Evolutionary conservation across 148 eudicot genomes (phyloP).

Genomic region (Oxyria digyna): DNA sequence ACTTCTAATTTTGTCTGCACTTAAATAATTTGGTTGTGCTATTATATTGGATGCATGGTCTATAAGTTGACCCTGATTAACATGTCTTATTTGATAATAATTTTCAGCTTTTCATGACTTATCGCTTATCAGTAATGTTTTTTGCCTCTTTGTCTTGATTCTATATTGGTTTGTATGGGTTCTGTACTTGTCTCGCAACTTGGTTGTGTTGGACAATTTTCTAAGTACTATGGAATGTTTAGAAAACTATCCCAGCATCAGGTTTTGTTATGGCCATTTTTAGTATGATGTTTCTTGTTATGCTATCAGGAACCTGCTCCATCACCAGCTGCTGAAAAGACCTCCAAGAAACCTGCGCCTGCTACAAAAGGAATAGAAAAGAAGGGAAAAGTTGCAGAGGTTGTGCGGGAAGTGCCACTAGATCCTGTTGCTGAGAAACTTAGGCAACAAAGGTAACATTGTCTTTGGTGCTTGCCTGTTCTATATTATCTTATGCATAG

Average conservation of each 20-base stretch:
- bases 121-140: too few relatives aligned
- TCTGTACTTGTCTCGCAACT: too few relatives aligned
- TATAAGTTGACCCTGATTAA: not conserved
- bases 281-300: not conserved
- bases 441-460: slow-evolving; percentile 31
- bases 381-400: slow-evolving; percentile 22
- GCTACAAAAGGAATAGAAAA: slow-evolving; percentile 20
- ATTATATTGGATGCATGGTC: not conserved
- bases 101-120: not conserved
- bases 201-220: not conserved
- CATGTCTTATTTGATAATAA: not conserved
- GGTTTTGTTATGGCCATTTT: not conserved
- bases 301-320: slow-evolving; percentile 25
- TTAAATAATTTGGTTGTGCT: not conserved
- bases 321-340: slow-evolving; percentile 22
- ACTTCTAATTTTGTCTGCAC: not conserved
- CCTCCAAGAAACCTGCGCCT: slow-evolving; percentile 12
- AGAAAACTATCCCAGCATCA: not conserved
- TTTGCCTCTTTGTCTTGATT: too few relatives aligned
- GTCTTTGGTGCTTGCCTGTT: not conserved
- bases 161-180: too few relatives aligned
- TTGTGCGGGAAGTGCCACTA: slow-evolving; percentile 16
- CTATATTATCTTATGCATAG: not conserved
- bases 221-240: not conserved
- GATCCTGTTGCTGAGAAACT: slow-evolving; percentile 39